Conservation (phyloP, 768 basidiomycete genomes). For the Leccinum sublutescens region DNA sequence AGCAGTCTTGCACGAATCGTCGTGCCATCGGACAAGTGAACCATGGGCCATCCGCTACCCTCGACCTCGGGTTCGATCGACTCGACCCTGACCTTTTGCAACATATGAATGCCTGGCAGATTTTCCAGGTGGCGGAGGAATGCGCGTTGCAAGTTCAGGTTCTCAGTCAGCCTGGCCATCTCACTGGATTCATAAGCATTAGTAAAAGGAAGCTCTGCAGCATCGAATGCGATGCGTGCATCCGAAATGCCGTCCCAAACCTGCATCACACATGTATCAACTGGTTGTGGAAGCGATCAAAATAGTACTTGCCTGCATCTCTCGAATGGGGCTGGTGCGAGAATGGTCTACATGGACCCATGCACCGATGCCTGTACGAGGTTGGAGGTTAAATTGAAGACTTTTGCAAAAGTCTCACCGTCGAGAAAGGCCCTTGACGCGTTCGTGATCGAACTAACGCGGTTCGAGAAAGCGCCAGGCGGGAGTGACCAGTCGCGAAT, state of each 20-base stretch:
- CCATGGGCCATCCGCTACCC: constrained; percentile 73
- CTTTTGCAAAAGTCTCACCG: constrained; percentile 39
- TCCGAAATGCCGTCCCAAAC: constrained; percentile 92
- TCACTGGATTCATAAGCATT: constrained; percentile 33
- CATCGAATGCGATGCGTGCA: constrained; percentile 65
- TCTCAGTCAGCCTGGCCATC: constrained; percentile 90
- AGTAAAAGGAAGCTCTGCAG: constrained; percentile 41
- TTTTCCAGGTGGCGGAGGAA: constrained; percentile 63
- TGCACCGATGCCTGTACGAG: constrained; percentile 63
- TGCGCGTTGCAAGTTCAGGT: constrained; percentile 87
- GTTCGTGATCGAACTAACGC: constrained; percentile 85
- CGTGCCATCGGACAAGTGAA: constrained; percentile 68
- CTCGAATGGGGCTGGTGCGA: constrained; percentile 71
- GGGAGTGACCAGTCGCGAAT: constrained; percentile 64
- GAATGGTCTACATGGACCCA: constrained; percentile 72
- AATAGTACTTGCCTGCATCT: constrained; percentile 74
- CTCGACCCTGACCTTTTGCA: constrained; percentile 74
- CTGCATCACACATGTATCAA: constrained; percentile 36
- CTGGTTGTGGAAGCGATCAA: neutral
- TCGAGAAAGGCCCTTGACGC: constrained; percentile 64
- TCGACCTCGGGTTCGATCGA: constrained; percentile 52
- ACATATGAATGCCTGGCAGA: constrained; percentile 53
- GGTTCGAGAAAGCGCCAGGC: constrained; percentile 65
- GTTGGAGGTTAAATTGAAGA: constrained; percentile 1
- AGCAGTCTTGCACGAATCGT: constrained; percentile 71